Conservation (phyloP, 805 yeast species). For the Saccharomycopsis guyanensis region DNA sequence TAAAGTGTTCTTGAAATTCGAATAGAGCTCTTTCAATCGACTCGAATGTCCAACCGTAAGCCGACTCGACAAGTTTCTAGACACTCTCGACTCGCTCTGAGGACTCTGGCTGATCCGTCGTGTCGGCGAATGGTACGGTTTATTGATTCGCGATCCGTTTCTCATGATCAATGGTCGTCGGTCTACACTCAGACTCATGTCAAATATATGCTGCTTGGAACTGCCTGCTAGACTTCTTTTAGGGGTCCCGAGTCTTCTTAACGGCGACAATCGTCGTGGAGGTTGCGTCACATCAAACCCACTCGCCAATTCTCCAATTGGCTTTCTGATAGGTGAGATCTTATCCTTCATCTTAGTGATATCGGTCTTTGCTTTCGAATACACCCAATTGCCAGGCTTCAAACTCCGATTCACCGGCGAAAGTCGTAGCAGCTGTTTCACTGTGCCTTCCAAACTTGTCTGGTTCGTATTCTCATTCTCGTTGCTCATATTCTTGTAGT, state of each 20-base stretch:
- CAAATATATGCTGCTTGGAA: background rate
- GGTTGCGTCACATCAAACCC: slow-evolving; percentile 30
- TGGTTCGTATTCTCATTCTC: too few relatives aligned
- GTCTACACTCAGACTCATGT: slow-evolving; percentile 6
- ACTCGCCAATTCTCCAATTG: slow-evolving; percentile 21
- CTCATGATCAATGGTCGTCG: background rate
- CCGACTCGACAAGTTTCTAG: background rate
- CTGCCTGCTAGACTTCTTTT: background rate
- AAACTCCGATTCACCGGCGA: background rate
- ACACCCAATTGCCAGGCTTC: background rate
- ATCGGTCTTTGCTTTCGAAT: slow-evolving; percentile 25
- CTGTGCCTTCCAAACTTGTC: too few relatives aligned
- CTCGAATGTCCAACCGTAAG: background rate
- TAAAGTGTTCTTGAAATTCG: background rate
- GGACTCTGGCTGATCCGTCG: slow-evolving; percentile 1
- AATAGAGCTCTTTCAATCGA: slow-evolving; percentile 3
- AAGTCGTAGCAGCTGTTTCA: too few relatives aligned
- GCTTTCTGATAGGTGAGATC: slow-evolving; percentile 27
- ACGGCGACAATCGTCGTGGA: slow-evolving; percentile 8
- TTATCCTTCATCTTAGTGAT: slow-evolving; percentile 20
- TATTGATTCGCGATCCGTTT: background rate
- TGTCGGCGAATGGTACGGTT: background rate
- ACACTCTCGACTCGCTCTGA: slow-evolving; percentile 11
- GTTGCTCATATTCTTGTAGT: background rate
- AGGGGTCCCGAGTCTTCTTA: slow-evolving; percentile 8